Evolutionary conservation across 768 basidiomycete species (phyloP).

Genomic region (Leccinum truebloodii): DNA sequence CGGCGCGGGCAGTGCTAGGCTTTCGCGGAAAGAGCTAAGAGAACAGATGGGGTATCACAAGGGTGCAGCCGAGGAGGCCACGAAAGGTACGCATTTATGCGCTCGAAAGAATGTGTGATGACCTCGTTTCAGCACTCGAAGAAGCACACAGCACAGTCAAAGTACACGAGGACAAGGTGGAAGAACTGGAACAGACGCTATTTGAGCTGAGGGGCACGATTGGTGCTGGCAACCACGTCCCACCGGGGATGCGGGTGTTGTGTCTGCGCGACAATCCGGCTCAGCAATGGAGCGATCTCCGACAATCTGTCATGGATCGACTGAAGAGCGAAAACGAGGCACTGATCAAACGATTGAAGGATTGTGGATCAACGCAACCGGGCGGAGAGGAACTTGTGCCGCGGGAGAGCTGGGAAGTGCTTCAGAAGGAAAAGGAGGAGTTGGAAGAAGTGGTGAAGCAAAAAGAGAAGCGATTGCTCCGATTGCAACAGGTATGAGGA

Average conservation of each 20-base stretch:
- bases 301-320: slow-evolving; percentile 72
- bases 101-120: not conserved
- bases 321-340: slow-evolving; percentile 84
- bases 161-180: slow-evolving; percentile 53
- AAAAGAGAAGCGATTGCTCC: slow-evolving; percentile 78
- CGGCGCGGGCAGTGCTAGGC: slow-evolving; percentile 21
- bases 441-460: slow-evolving; percentile 65
- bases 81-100: slow-evolving; percentile 37
- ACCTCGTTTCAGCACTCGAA: slow-evolving; percentile 43
- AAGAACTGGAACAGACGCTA: slow-evolving; percentile 73
- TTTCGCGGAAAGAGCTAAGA: slow-evolving; percentile 40
- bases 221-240: slow-evolving; percentile 72
- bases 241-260: slow-evolving; percentile 69
- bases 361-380: slow-evolving; percentile 19
- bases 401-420: slow-evolving; percentile 75
- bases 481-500: slow-evolving; percentile 70
- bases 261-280: slow-evolving; percentile 78
- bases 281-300: slow-evolving; percentile 74
- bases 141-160: slow-evolving; percentile 38
- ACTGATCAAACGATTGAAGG: slow-evolving; percentile 63
- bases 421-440: slow-evolving; percentile 67
- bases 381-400: slow-evolving; percentile 53
- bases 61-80: slow-evolving; percentile 37
- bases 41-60: slow-evolving; percentile 41
- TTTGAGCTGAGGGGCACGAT: slow-evolving; percentile 79